phyloP scores from a whole-genome alignment of 1,139 yeast genomes.

The Wickerhamomyces sp. region DNA sequence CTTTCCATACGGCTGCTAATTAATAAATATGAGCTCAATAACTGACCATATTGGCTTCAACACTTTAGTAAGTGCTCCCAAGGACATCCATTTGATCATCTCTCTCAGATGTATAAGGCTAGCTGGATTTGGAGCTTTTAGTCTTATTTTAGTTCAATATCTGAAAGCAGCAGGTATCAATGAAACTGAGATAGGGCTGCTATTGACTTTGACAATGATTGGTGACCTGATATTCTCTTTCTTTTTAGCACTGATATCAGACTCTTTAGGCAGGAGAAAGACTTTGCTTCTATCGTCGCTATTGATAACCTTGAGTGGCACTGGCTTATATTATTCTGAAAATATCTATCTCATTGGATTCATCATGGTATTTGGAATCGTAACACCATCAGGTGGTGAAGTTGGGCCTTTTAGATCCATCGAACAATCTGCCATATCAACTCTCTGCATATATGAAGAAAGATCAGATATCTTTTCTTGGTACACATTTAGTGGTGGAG shows the following conservation, averaged over 20 bases:
- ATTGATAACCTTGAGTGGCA: conserved; percentile 69
- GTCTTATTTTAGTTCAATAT: conserved; percentile 43
- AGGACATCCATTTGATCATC: conserved; percentile 32
- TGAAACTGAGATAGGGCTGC: conserved; percentile 63
- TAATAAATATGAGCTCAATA: not conserved
- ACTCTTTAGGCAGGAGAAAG: conserved; percentile 62
- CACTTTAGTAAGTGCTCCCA: conserved; percentile 27
- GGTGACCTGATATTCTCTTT: conserved; percentile 80
- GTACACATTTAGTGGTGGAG: conserved; percentile 53
- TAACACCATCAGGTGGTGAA: conserved; percentile 89
- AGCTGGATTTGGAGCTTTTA: conserved; percentile 39
- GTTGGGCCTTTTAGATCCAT: conserved; percentile 90
- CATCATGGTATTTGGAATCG: conserved; percentile 67
- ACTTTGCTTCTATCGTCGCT: conserved; percentile 63
- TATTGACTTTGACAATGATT: conserved; percentile 74
- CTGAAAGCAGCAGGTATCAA: conserved; percentile 51
- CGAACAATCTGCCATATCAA: conserved; percentile 84
- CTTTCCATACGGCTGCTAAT: too few species aligned
- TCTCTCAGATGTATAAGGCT: conserved; percentile 35
- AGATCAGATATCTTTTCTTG: conserved; percentile 72
- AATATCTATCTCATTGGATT: conserved; percentile 51
- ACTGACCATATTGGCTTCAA: conserved; percentile 3
- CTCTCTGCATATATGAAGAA: conserved; percentile 60
- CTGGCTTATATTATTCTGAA: conserved; percentile 50
- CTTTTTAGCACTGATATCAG: conserved; percentile 72